A percentile compares a stretch with the other conserved stretches of the same genome.
These are phyloP conservation scores for Fraxinus americana DNA, from an alignment of 257 asterid genomes.

Conservation along the genomic window DNA sequence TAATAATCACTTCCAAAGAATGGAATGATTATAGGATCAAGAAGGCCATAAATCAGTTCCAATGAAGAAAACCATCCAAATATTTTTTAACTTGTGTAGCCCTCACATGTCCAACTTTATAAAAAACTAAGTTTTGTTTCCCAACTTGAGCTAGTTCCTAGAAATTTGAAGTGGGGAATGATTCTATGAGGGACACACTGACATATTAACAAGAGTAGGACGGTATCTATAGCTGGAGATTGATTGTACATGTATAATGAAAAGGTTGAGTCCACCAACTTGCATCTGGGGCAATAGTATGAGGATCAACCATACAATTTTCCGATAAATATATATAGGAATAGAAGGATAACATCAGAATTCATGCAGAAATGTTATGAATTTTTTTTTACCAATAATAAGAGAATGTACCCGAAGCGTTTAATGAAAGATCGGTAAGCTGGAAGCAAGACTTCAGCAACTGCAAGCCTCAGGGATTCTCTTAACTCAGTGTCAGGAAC, in stretches of 20 bases:
- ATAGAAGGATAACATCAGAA: slow-evolving; percentile 1
- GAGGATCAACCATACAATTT: neutral
- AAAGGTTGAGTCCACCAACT: neutral
- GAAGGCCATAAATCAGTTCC: neutral
- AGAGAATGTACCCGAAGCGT: slow-evolving; percentile 75
- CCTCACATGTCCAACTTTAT: neutral
- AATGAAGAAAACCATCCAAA: neutral
- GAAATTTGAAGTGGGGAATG: neutral
- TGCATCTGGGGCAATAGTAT: neutral
- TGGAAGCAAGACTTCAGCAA: slow-evolving; percentile 93
- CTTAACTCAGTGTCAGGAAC: slow-evolving; percentile 97
- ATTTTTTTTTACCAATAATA: neutral
- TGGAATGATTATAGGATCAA: no score
- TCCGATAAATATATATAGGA: neutral
- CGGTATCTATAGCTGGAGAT: neutral
- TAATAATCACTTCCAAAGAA: no score
- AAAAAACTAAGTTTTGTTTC: neutral
- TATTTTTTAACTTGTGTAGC: neutral
- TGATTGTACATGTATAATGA: neutral
- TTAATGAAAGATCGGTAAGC: slow-evolving; percentile 95
- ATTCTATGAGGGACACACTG: neutral
- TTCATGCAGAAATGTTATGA: neutral
- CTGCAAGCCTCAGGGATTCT: slow-evolving; percentile 94
- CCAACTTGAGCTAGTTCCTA: neutral
- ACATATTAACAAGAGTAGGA: neutral